A percentile compares a stretch with the other conserved stretches of the same genome.
These are phyloP conservation scores for Fusarium nematophilum DNA, from an alignment of 2,329 filamentous ascomycete species.

Conservation along the genomic window DNA sequence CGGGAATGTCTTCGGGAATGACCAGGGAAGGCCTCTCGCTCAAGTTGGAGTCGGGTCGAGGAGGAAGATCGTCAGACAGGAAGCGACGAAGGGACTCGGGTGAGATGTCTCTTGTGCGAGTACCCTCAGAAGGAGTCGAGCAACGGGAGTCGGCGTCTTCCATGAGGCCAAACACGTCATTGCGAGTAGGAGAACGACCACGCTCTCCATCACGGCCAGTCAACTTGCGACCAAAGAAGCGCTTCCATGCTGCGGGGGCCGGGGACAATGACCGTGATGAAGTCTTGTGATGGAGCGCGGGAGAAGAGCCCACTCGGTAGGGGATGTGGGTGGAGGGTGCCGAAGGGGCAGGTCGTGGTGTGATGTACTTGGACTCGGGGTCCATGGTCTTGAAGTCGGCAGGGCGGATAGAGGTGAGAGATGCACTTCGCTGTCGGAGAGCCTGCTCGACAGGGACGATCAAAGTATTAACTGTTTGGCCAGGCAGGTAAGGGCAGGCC, in stretches of 20 bases:
- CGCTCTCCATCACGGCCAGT: constrained; percentile 49
- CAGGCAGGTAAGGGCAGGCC: constrained; percentile 85
- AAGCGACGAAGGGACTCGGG: constrained; percentile 66
- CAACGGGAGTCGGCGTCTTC: constrained; percentile 35
- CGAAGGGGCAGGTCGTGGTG: constrained; percentile 70
- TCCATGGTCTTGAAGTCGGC: constrained; percentile 79
- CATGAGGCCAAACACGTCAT: constrained; percentile 21
- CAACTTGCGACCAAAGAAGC: constrained; percentile 60
- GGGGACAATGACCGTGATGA: constrained; percentile 62
- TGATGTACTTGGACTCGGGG: constrained; percentile 79
- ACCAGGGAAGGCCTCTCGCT: constrained; percentile 47
- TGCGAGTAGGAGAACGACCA: constrained; percentile 47
- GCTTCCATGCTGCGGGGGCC: constrained; percentile 60
- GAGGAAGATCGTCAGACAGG: constrained; percentile 58
- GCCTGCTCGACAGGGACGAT: constrained; percentile 79
- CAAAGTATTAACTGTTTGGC: constrained; percentile 87
- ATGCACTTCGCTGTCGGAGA: constrained; percentile 71
- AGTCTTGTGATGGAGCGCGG: constrained; percentile 50
- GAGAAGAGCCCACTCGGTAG: constrained; percentile 47
- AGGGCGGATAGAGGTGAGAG: constrained; percentile 68
- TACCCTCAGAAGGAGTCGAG: constrained; percentile 51
- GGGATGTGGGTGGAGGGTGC: constrained; percentile 28
- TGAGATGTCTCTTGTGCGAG: constrained; percentile 63
- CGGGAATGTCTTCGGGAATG: constrained; percentile 52
- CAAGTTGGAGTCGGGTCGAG: constrained; percentile 40